Evolutionary conservation across 73 alveolate species (phyloP).

Genomic region (Stentor roeselii): DNA sequence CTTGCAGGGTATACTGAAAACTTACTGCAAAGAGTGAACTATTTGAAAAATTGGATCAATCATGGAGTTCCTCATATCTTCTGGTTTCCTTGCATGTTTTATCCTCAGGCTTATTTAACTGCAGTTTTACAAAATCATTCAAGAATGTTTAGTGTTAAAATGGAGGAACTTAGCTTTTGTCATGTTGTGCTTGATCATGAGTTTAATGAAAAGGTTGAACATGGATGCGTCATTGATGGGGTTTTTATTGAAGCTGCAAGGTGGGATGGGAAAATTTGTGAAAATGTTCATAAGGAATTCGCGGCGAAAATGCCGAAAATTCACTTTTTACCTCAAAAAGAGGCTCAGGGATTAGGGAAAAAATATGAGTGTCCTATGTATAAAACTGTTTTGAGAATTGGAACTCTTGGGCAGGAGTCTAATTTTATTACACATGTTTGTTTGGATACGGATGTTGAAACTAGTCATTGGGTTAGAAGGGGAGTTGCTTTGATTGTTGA

Average conservation of each 20-base stretch:
- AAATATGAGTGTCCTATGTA: constrained; percentile 85
- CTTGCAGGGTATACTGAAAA: constrained; percentile 83
- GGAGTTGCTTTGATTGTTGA: constrained; percentile 75
- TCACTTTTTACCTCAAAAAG: not conserved
- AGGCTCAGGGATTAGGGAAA: constrained; percentile 45
- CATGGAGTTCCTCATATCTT: constrained; percentile 74
- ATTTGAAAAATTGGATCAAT: constrained; percentile 72
- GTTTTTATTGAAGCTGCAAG: constrained; percentile 69
- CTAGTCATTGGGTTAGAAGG: constrained; percentile 84
- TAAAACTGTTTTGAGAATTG: constrained; percentile 89
- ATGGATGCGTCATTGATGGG: constrained; percentile 65
- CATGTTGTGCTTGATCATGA: constrained; percentile 66
- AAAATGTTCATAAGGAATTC: constrained; percentile 7
- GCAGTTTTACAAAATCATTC: constrained; percentile 78
- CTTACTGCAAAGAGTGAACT: constrained; percentile 66
- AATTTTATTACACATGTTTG: constrained; percentile 72
- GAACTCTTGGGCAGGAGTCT: constrained; percentile 37
- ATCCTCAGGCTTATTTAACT: constrained; percentile 77
- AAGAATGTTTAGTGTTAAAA: constrained; percentile 67
- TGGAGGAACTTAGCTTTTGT: constrained; percentile 68
- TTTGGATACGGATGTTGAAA: constrained; percentile 55
- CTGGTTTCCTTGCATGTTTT: constrained; percentile 81
- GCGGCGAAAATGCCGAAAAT: not conserved
- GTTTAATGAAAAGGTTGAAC: constrained; percentile 52
- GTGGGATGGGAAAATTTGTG: constrained; percentile 57